Evolutionary conservation across 1,284 basidiomycete genomes (phyloP).

Genomic region (Cryptococcus sp.): DNA sequence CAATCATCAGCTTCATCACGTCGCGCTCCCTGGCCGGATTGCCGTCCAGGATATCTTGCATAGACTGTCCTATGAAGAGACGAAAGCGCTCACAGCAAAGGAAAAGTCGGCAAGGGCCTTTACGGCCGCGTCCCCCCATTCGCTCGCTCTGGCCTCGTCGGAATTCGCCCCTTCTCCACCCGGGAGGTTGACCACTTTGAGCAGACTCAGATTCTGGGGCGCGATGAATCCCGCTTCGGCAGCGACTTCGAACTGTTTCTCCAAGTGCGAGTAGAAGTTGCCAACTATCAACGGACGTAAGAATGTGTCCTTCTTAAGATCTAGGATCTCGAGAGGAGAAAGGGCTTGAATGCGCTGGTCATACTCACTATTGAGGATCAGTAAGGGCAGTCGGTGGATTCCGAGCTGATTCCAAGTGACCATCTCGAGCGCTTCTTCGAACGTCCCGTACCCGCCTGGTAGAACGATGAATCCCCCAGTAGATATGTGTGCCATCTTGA

Average conservation of each 20-base stretch:
- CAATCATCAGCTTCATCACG: background rate
- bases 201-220: conserved; percentile 61
- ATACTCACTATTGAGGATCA: conserved; percentile 66
- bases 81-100: conserved; percentile 37
- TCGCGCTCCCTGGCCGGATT: too few relatives aligned
- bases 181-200: conserved; percentile 74
- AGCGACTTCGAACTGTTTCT: conserved; percentile 67
- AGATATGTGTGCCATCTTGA: conserved; percentile 77
- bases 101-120: conserved; percentile 67
- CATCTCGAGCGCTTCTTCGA: conserved; percentile 90
- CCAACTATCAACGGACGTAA: conserved; percentile 56
- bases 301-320: background rate
- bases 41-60: too few relatives aligned
- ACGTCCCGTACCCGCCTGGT: conserved; percentile 89
- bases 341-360: too few relatives aligned
- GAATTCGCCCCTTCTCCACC: conserved; percentile 59
- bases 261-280: conserved; percentile 77
- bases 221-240: conserved; percentile 75
- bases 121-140: conserved; percentile 76
- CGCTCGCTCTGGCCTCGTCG: conserved; percentile 56
- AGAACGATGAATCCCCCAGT: conserved; percentile 76
- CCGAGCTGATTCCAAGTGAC: conserved; percentile 79
- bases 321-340: too few relatives aligned
- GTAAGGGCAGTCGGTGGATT: conserved; percentile 76
- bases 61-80: background rate